phyloP scores from a whole-genome alignment of 108 stramenopile species.

The Pseudonitzschia delicatissima region DNA sequence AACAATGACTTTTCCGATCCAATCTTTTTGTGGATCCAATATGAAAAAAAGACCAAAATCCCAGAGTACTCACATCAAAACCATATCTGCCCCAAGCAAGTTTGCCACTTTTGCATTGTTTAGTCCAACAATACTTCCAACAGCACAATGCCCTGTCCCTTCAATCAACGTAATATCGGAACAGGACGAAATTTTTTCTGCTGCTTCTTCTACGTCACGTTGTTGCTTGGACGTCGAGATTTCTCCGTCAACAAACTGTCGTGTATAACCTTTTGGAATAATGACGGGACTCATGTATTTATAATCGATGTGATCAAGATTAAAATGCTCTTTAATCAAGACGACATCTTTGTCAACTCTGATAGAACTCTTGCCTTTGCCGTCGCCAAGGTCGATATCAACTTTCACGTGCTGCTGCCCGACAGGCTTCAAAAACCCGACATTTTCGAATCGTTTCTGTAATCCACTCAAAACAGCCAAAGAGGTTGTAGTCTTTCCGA shows the following conservation, averaged over 20 bases:
- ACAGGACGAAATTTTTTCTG: constrained; percentile 42
- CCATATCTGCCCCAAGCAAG: constrained; percentile 85
- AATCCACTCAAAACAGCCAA: constrained; percentile 89
- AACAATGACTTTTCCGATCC: neutral
- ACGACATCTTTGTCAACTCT: constrained; percentile 93
- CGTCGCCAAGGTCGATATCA: constrained; percentile 25
- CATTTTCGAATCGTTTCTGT: constrained; percentile 82
- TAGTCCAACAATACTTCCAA: constrained; percentile 91
- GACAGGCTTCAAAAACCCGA: constrained; percentile 96
- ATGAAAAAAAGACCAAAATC: neutral
- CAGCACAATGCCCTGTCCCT: constrained; percentile 97
- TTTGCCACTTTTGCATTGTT: constrained; percentile 94
- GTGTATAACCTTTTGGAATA: constrained; percentile 93
- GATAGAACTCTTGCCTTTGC: constrained; percentile 50
- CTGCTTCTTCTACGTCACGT: constrained; percentile 52
- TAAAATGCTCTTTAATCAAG: constrained; percentile 85
- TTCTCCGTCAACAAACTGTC: constrained; percentile 85
- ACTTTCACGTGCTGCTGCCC: constrained; percentile 87
- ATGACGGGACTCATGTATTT: constrained; percentile 92
- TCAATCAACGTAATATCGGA: constrained; percentile 82
- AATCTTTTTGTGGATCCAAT: neutral
- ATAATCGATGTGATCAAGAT: constrained; percentile 86
- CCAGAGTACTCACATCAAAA: constrained; percentile 49
- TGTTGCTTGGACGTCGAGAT: constrained; percentile 66
- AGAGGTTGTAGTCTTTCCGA: constrained; percentile 92